These are phyloP conservation scores for Scopulariopsis brevicaulis DNA, from an alignment of 2,329 filamentous ascomycete species.

Conservation along the genomic window DNA sequence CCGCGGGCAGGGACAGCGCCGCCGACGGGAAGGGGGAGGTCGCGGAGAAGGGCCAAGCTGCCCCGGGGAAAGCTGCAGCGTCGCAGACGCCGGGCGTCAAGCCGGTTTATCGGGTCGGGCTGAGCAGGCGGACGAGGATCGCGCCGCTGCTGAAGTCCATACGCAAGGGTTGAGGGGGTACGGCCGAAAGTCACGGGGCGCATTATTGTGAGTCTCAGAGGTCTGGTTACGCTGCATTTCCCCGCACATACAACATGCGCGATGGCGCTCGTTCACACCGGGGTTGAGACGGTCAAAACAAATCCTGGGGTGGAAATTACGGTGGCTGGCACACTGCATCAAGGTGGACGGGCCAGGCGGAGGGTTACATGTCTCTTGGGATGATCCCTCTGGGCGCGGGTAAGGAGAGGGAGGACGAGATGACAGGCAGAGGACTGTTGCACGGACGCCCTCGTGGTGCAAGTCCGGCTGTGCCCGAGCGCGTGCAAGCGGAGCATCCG, in stretches of 20 bases:
- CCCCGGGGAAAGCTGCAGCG: slow-evolving; percentile 1
- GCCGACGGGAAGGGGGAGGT: background rate
- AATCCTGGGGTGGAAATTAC: background rate
- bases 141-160: slow-evolving; percentile 35
- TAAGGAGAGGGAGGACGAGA: background rate
- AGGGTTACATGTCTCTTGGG: background rate
- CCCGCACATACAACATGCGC: background rate
- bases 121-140: slow-evolving; percentile 38
- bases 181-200: background rate
- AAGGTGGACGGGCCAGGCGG: background rate
- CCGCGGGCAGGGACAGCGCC: background rate
- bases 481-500: background rate
- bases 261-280: background rate
- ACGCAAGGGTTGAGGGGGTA: background rate
- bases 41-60: background rate
- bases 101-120: slow-evolving; percentile 35
- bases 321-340: background rate
- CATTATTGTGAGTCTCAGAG: background rate
- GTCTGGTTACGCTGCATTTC: background rate
- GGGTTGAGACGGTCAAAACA: background rate
- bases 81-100: slow-evolving; percentile 15
- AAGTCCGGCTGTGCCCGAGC: background rate
- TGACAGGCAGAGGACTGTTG: no score
- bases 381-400: background rate
- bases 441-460: background rate